These are phyloP conservation scores for Carex scoparia DNA, from an alignment of 176 grass and related monocot genomes.

Conservation along the genomic window DNA sequence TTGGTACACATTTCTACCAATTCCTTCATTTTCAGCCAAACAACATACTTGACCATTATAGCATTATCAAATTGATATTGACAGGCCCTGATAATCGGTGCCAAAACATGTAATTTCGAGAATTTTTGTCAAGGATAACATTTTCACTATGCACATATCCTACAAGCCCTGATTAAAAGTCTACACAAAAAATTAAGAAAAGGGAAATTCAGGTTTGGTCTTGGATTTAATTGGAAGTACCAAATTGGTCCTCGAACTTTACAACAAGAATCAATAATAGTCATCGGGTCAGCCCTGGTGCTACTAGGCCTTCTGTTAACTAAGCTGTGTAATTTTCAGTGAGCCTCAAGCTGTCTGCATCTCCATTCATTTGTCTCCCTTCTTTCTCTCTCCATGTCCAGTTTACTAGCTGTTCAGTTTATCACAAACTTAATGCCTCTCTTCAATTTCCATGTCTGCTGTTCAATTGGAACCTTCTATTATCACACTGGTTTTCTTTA, in stretches of 20 bases:
- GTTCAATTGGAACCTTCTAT: background rate
- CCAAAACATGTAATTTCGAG: background rate
- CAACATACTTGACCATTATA: background rate
- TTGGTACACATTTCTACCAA: conserved; percentile 48
- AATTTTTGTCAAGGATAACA: background rate
- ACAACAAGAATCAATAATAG: background rate
- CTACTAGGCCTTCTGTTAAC: background rate
- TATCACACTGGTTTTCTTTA: background rate
- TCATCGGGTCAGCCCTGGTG: too few species aligned
- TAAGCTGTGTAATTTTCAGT: background rate
- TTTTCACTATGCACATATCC: background rate
- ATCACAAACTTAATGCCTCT: background rate
- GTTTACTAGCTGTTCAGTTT: background rate
- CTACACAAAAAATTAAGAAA: background rate
- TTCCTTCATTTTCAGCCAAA: conserved; percentile 3
- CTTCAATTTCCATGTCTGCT: background rate
- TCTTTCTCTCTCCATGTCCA: background rate
- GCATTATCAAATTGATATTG: background rate
- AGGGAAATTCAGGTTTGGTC: background rate
- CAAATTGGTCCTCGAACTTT: background rate
- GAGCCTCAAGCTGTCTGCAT: background rate
- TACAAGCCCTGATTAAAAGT: background rate
- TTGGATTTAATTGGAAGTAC: background rate
- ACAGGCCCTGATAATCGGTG: background rate
- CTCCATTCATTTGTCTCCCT: background rate